Base-by-base conservation (phyloP, 2,329 filamentous ascomycete species). In the Fusarium nisikadoi region DNA sequence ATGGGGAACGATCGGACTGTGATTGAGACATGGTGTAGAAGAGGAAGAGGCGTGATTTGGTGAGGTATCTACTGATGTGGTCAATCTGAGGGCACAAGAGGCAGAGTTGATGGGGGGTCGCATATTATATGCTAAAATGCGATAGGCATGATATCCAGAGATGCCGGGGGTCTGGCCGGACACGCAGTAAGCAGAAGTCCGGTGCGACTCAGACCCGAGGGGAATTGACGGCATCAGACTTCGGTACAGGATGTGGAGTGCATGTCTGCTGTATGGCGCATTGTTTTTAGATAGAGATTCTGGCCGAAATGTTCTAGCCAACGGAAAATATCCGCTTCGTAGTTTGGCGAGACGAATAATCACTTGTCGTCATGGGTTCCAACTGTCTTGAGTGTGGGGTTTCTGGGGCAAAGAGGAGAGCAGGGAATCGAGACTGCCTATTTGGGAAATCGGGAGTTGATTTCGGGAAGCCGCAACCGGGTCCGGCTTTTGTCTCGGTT, bases 381-480 rank as follows among this genome's bases (percentile, higher is more conserved):
- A 65, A 64, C 43, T 61, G 58, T 55, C 47, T 50, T 59, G 49
- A 60, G 64, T 75, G 74, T 77, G 75, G 75, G 74, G 75, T 72
- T 56, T 70, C 73, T 75, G 73, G 75, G 75, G 75, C 73, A 67
- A 63, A 59, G 67, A 75, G 70, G 73, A 75, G 70, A 63, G 29
- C 53, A 59, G 47, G 60, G 45, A 52, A 68, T 68, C 64, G 39
- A 64, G 57, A 65, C 50, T 68, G 65, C 72, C 73, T 71, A 46
- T 68, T 77, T 77, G 73, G 73, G 76, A 76, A 70, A 41, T 65
- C 76, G 76, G 76, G 75, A 77, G 65, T 76, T 77, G 74, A 70
- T 64, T 67, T 76, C 77, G 77, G 76, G 72, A 79, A 70, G 65
- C 65, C 65, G 65, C 31, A 36, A 68, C 55, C 65, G 61, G 75